A percentile compares a stretch with the other conserved stretches of the same genome.
Evolutionary conservation across 2,329 filamentous ascomycete species (phyloP).

Genomic region (Neofusicoccum sp.): DNA sequence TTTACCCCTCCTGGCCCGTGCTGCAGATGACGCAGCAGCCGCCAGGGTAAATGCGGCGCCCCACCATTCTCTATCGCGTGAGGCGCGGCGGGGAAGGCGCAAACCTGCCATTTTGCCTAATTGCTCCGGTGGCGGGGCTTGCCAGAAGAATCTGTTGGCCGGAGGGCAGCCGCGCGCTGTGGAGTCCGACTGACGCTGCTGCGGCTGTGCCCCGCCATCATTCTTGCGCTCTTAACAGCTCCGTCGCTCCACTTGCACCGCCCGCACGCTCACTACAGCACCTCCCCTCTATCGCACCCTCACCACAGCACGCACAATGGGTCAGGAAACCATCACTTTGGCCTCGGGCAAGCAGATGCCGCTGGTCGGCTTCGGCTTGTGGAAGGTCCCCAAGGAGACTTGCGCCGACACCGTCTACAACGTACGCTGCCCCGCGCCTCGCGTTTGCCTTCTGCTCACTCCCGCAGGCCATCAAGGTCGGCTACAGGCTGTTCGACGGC

Average conservation of each 20-base stretch:
- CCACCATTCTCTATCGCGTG: background rate
- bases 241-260: background rate
- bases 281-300: background rate
- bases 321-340: conserved; percentile 56
- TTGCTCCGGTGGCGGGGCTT: background rate
- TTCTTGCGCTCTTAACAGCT: background rate
- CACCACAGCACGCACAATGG: conserved; percentile 16
- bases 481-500: conserved; percentile 38
- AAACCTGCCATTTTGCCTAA: conserved; percentile 10
- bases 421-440: conserved; percentile 27
- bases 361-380: conserved; percentile 74
- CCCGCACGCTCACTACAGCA: background rate
- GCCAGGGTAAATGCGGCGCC: conserved; percentile 6
- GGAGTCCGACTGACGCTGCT: background rate
- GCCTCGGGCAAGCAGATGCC: conserved; percentile 69
- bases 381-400: conserved; percentile 76
- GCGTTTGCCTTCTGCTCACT: background rate
- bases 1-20: conserved; percentile 9
- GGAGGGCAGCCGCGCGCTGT: background rate
- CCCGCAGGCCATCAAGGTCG: conserved; percentile 34
- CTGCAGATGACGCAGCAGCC: conserved; percentile 6
- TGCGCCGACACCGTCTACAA: conserved; percentile 78
- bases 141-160: conserved; percentile 4
- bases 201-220: background rate
- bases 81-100: conserved; percentile 8